Percentiles rank a stretch among this genome's conserved stretches.
phyloP scores from a whole-genome alignment of 2,329 filamentous ascomycete species.

The Verticillium isaacii region DNA sequence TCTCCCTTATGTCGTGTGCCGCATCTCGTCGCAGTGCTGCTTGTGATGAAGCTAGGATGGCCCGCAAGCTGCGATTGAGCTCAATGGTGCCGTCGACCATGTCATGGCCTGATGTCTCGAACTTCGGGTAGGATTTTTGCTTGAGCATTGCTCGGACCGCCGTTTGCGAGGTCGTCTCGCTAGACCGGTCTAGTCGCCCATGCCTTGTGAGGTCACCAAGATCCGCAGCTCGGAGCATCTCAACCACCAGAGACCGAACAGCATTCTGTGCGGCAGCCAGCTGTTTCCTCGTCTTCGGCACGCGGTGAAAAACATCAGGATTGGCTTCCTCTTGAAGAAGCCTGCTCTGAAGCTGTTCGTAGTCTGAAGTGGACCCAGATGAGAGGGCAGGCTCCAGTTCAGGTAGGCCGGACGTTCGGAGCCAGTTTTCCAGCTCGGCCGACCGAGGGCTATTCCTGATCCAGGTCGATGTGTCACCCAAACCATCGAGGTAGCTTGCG shows the following conservation, averaged over 20 bases:
- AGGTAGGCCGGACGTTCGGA: constrained; percentile 4
- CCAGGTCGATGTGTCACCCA: constrained; percentile 1
- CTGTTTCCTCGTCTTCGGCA: not conserved
- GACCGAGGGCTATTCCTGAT: not conserved
- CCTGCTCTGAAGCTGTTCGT: not conserved
- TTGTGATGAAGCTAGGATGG: constrained; percentile 2
- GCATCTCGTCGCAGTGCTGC: not conserved
- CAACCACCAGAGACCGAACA: not conserved
- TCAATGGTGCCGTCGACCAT: not conserved
- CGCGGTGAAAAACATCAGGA: not conserved
- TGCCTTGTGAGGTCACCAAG: not conserved
- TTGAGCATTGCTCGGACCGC: not conserved
- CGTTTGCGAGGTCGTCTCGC: constrained; percentile 1
- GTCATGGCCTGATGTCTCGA: not conserved
- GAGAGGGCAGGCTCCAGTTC: not conserved
- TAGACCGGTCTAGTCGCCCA: not conserved
- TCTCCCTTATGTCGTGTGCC: not conserved
- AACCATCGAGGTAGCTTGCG: constrained; percentile 5
- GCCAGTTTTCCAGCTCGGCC: not conserved
- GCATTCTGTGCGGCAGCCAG: not conserved
- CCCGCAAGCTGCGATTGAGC: constrained; percentile 5
- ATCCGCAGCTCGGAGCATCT: not conserved
- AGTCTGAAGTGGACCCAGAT: not conserved
- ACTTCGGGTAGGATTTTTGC: not conserved
- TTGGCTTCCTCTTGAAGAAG: not conserved